phyloP scores from a whole-genome alignment of 139 green algal genomes.

The Chlorella vulgaris region DNA sequence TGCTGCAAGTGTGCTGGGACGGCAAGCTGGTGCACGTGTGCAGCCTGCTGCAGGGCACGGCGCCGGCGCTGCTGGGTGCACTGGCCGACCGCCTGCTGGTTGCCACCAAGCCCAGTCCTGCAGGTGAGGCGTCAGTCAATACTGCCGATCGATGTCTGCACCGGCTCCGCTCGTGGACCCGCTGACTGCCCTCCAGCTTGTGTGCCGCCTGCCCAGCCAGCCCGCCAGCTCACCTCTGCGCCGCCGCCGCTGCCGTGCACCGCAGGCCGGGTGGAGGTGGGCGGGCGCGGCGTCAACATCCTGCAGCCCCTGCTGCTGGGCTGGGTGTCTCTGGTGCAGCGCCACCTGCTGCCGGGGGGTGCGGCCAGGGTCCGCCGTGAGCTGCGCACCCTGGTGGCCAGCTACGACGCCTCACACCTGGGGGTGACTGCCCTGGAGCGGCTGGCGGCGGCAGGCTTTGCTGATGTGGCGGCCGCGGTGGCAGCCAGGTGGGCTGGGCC shows the following conservation, averaged over 20 bases:
- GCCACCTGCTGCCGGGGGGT: constrained; percentile 43
- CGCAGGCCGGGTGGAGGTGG: constrained; percentile 36
- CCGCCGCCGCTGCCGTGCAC: background rate
- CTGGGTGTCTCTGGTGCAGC: constrained; percentile 44
- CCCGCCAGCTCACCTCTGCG: background rate
- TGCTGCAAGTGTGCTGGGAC: constrained; percentile 54
- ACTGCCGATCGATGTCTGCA: too few relatives aligned
- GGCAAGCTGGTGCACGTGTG: constrained; percentile 43
- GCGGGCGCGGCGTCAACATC: constrained; percentile 29
- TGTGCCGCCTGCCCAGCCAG: background rate
- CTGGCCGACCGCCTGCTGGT: constrained; percentile 62
- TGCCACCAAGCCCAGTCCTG: background rate
- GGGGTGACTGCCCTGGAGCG: constrained; percentile 30
- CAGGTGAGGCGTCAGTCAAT: background rate
- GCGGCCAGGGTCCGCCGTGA: constrained; percentile 12
- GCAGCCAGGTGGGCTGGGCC: constrained; percentile 20
- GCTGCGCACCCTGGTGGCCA: constrained; percentile 44
- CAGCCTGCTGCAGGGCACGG: constrained; percentile 39
- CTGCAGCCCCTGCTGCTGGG: constrained; percentile 52
- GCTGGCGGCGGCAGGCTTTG: constrained; percentile 41
- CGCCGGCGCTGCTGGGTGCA: constrained; percentile 44
- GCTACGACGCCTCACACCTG: constrained; percentile 54
- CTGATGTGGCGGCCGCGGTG: constrained; percentile 42
- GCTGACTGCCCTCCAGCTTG: too few relatives aligned
- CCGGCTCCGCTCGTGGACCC: too few relatives aligned